Base-by-base conservation (phyloP, 495 filamentous ascomycete species). In the Amorphotheca resinae region DNA sequence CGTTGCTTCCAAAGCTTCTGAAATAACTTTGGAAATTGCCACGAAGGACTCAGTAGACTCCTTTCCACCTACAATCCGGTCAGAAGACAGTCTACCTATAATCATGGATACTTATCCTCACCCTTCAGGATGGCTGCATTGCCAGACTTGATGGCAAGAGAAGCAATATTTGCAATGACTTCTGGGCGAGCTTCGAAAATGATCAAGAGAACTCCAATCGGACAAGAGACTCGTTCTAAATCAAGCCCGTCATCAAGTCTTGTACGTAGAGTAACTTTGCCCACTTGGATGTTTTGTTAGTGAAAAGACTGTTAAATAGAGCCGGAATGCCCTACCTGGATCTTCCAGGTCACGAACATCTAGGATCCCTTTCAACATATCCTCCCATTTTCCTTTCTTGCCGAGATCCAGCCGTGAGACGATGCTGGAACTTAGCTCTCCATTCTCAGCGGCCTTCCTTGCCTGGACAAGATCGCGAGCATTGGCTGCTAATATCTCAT, bases 181-280 rank as follows among this genome's bases (percentile, higher is more conserved):
- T 99, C 91, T 7, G 91, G 91, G 22, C 91, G 82, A 17, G 93
- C 93, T 63, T 98, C 91, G 55, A 98, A 98, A 46, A 98, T 96
- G 51, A 96, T 93, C 37, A 98, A 69, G 18, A 99, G 74, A 16
- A 95, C 88, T 36, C 91, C 91, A 50, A 99, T 96, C 1, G 91
- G 91, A 55, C 85, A 95, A 21, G 84, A 83, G 17, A 93, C 77
- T 54, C 86, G 77, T 56, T 93, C 82, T 30, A 96, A 72, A 21
- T 76, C 72, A 33, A 99, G 71, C 20, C 77, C 84, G 51, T 94
- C 82, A 60, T 96, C 91, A n/a, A 99, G 71, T 18, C 76, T 73
- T 26, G 87, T 99, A 42, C 79, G 77, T 45, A 93, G 59, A 9
- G 80, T 88, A 33, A 87, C 72, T 59, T 81, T 83, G 53, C 88